A percentile compares a stretch with the other conserved stretches of the same genome.
phyloP scores from a whole-genome alignment of 1,139 yeast genomes.

The Taphrina confusa region DNA sequence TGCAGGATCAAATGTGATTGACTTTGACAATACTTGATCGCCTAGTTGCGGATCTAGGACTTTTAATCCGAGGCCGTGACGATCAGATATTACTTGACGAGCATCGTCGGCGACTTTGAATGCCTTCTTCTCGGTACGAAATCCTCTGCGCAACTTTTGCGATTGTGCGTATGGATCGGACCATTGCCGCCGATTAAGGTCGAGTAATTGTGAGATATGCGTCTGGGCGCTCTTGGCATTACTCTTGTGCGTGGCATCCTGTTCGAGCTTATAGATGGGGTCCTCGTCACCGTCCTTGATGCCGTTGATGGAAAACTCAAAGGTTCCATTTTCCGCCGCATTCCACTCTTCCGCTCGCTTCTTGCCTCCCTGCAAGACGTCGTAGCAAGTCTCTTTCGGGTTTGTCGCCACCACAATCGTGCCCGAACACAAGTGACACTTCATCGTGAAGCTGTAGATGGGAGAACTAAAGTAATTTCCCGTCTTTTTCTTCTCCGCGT shows the following conservation, averaged over 20 bases:
- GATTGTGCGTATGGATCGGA: slow-evolving; percentile 40
- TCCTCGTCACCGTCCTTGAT: slow-evolving; percentile 33
- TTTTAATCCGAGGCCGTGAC: background rate
- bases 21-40: background rate
- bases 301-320: slow-evolving; percentile 36
- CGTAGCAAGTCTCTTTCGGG: slow-evolving; percentile 45
- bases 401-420: slow-evolving; percentile 45
- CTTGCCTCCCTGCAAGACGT: slow-evolving; percentile 43
- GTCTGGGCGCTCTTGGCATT: slow-evolving; percentile 24
- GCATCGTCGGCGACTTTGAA: background rate
- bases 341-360: slow-evolving; percentile 40
- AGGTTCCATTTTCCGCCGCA: slow-evolving; percentile 34
- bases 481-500: slow-evolving; percentile 45
- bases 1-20: background rate
- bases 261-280: slow-evolving; percentile 39
- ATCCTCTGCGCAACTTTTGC: slow-evolving; percentile 38
- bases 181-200: slow-evolving; percentile 38
- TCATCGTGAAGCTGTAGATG: slow-evolving; percentile 45
- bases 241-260: slow-evolving; percentile 27
- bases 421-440: slow-evolving; percentile 44
- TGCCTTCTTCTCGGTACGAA: slow-evolving; percentile 36
- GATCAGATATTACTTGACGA: background rate
- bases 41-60: background rate
- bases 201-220: slow-evolving; percentile 37
- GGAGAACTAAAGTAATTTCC: slow-evolving; percentile 46